phyloP scores from a whole-genome alignment of 495 filamentous ascomycete species.

The Diplogelasinospora grovesii region DNA sequence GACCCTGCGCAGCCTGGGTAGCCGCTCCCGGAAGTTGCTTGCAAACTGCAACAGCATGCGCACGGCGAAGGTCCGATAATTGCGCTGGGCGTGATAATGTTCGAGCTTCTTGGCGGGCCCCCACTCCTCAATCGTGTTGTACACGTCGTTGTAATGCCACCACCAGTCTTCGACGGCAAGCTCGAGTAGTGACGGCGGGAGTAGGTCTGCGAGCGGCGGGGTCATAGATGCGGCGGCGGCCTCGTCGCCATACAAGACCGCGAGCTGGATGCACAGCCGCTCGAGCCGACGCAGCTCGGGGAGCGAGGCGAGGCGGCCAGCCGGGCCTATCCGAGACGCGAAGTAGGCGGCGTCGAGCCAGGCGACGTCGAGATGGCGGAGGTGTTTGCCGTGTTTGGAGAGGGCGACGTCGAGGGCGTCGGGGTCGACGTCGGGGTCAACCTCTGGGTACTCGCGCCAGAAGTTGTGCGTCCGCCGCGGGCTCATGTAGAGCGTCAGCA shows the following conservation, averaged over 20 bases:
- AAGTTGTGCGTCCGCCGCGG: slow-evolving; percentile 11
- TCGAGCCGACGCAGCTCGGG: slow-evolving; percentile 11
- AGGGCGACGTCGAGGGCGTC: slow-evolving; percentile 23
- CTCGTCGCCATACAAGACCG: slow-evolving; percentile 15
- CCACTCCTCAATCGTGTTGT: slow-evolving; percentile 16
- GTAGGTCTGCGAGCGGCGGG: slow-evolving; percentile 18
- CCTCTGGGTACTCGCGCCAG: background rate
- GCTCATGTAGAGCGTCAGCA: slow-evolving; percentile 27
- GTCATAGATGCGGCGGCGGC: slow-evolving; percentile 6
- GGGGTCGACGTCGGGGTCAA: slow-evolving; percentile 7
- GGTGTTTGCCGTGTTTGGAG: slow-evolving; percentile 13
- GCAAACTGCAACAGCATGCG: slow-evolving; percentile 18
- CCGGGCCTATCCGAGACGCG: slow-evolving; percentile 16
- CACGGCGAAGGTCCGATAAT: slow-evolving; percentile 18
- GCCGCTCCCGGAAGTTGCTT: slow-evolving; percentile 2
- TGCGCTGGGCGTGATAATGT: slow-evolving; percentile 15
- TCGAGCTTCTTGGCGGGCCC: slow-evolving; percentile 6
- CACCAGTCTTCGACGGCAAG: slow-evolving; percentile 29
- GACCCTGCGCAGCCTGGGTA: slow-evolving; percentile 16
- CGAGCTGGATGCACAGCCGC: slow-evolving; percentile 23
- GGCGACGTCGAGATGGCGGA: slow-evolving; percentile 23
- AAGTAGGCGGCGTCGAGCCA: slow-evolving; percentile 18
- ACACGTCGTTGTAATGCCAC: slow-evolving; percentile 17
- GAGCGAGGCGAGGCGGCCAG: slow-evolving; percentile 22
- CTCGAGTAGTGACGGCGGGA: slow-evolving; percentile 26